Conservation (phyloP, 2,329 filamentous ascomycete species). For the Waltergamsia citrina region DNA sequence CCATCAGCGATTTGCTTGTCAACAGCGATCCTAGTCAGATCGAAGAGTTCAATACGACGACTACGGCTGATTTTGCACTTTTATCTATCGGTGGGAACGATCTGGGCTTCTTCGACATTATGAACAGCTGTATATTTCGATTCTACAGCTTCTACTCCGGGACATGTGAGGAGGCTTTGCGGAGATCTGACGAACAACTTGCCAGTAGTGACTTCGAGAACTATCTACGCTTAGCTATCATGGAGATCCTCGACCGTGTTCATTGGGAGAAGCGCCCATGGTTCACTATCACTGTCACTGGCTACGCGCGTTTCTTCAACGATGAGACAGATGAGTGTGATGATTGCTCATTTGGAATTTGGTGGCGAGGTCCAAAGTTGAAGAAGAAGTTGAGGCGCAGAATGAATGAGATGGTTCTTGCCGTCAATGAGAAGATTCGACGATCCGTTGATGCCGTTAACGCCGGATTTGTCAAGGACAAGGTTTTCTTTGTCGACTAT, state of each 20-base stretch:
- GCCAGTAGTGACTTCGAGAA: slow-evolving; percentile 25
- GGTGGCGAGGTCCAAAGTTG: slow-evolving; percentile 32
- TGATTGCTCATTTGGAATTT: slow-evolving; percentile 32
- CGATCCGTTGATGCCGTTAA: slow-evolving; percentile 25
- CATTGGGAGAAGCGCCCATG: slow-evolving; percentile 32
- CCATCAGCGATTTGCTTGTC: slow-evolving; percentile 26
- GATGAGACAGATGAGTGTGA: slow-evolving; percentile 31
- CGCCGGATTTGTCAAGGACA: slow-evolving; percentile 21
- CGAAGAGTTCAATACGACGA: slow-evolving; percentile 26
- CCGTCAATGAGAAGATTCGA: slow-evolving; percentile 29
- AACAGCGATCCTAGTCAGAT: slow-evolving; percentile 28
- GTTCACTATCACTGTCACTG: slow-evolving; percentile 34
- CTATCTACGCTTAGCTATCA: slow-evolving; percentile 26
- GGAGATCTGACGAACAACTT: slow-evolving; percentile 20
- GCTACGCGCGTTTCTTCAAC: slow-evolving; percentile 39
- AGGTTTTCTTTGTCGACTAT: slow-evolving; percentile 34
- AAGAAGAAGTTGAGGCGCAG: slow-evolving; percentile 23
- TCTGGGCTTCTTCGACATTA: slow-evolving; percentile 37
- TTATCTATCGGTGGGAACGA: slow-evolving; percentile 40
- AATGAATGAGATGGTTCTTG: slow-evolving; percentile 34
- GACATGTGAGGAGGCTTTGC: slow-evolving; percentile 30
- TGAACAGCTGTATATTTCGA: slow-evolving; percentile 39
- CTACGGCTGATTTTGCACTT: slow-evolving; percentile 29
- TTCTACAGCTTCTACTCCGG: slow-evolving; percentile 39
- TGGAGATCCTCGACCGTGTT: slow-evolving; percentile 31